Evolutionary conservation across 768 basidiomycete species (phyloP), one percentile per base, ranked within the genome.

Genomic region (Agrocybe praecox): DNA sequence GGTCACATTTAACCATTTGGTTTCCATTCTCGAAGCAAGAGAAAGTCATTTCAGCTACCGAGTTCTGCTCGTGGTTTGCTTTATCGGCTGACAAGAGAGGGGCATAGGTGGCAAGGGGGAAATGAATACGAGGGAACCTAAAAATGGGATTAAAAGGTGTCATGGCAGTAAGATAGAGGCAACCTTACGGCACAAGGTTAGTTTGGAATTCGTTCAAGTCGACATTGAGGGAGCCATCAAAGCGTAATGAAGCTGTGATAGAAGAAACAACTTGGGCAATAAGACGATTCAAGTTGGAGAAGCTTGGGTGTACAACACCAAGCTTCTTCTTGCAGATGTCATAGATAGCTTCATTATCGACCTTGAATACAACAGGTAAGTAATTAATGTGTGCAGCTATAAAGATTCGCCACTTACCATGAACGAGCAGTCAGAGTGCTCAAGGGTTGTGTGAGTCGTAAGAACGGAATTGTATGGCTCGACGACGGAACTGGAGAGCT

Each of bases 401-500:
- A 49, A 21, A 14, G 49, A 56, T 44, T 54, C 12, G 42, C 6
- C 23, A 55, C 78, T 32, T 60, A 86, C 96, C 96, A 98, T 97
- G 84, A 98, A 98, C 23, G 96, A 98, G 76, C 96, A 98, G 76
- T 98, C 96, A 17, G 95, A 96, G 77, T 98, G 95, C 76, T 98
- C 96, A 46, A 98, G 88, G 24, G 96, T 98, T 53, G 96, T 97
- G 80, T 98, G 96, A 36, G 96, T 98, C 46, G 96, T 98, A 67
- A 98, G 77, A 49, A 96, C 92, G 10, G 90, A 88, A 83, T 98
- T 98, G 82, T 98, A 98, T 1, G 96, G 96, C 78, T 98, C 96
- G 24, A 98, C 96, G 52, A 98, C 92, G 11, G 96, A 96, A 76
- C 88, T 95, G 26, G 93, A 89, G 72, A 96, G 83, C 67, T 90